Conservation (phyloP, 257 asterid genomes). For the Solanum verrucosum region DNA sequence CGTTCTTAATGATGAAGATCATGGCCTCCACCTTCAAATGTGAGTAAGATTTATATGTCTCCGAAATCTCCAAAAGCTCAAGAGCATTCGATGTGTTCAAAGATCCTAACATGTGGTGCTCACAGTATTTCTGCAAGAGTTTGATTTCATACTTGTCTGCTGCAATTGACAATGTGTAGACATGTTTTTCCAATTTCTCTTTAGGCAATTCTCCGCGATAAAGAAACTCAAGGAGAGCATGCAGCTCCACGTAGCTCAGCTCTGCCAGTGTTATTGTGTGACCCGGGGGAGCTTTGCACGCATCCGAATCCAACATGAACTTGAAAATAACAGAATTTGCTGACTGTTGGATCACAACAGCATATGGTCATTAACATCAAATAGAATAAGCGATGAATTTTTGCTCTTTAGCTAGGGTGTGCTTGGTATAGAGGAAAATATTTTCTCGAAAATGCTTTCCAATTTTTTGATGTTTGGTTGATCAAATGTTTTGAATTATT, state of each 20-base stretch:
- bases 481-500: too few relatives aligned
- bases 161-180: slow-evolving; percentile 39
- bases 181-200: slow-evolving; percentile 57
- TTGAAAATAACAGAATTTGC: not conserved
- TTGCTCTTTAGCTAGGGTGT: too few relatives aligned
- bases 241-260: slow-evolving; percentile 34
- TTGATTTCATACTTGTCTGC: slow-evolving; percentile 64
- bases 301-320: slow-evolving; percentile 5
- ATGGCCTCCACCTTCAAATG: slow-evolving; percentile 55
- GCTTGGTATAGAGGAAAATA: too few relatives aligned
- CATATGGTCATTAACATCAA: not conserved
- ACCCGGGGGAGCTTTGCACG: slow-evolving; percentile 69
- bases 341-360: not conserved
- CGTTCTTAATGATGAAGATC: slow-evolving; percentile 61
- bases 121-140: slow-evolving; percentile 55
- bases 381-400: too few relatives aligned
- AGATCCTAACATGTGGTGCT: slow-evolving; percentile 58
- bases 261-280: slow-evolving; percentile 55
- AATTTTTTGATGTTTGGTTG: too few relatives aligned
- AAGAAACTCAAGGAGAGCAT: slow-evolving; percentile 50
- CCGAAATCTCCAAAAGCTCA: slow-evolving; percentile 63
- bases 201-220: slow-evolving; percentile 53
- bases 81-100: slow-evolving; percentile 60
- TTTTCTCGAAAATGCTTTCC: too few relatives aligned
- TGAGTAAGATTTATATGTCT: slow-evolving; percentile 54